These are phyloP conservation scores for Adansonia digitata DNA, from an alignment of 345 rosid genomes.

Conservation along the genomic window DNA sequence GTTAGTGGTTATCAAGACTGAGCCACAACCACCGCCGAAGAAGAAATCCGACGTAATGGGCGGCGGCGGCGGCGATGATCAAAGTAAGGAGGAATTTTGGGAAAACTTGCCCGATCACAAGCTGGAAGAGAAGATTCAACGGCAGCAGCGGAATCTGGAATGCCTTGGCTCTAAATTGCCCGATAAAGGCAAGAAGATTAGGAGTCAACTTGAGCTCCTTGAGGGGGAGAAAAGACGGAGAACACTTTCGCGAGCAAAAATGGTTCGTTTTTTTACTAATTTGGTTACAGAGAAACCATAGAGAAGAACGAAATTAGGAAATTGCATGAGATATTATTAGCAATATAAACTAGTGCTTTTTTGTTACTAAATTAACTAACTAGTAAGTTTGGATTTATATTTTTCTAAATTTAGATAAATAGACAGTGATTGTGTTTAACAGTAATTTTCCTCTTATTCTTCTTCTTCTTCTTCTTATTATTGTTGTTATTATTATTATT, in stretches of 20 bases:
- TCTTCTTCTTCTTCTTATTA: too few relatives aligned
- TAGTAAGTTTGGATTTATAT: not conserved
- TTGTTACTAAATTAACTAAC: not conserved
- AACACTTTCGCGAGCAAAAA: slow-evolving; percentile 15
- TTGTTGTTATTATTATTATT: too few relatives aligned
- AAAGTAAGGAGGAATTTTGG: slow-evolving; percentile 11
- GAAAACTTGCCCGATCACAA: slow-evolving; percentile 24
- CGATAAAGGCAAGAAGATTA: slow-evolving; percentile 55
- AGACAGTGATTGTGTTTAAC: not conserved
- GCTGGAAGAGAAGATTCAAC: slow-evolving; percentile 32
- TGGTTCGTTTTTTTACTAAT: slow-evolving; percentile 25
- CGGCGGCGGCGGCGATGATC: slow-evolving; percentile 22
- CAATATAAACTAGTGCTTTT: not conserved
- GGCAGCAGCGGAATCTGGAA: slow-evolving; percentile 12
- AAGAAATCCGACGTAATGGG: not conserved
- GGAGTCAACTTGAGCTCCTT: slow-evolving; percentile 22
- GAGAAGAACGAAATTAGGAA: not conserved
- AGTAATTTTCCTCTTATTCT: not conserved
- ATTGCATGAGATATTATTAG: not conserved
- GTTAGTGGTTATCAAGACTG: slow-evolving; percentile 21
- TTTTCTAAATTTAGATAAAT: not conserved
- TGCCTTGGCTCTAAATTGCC: slow-evolving; percentile 2
- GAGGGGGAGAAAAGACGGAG: slow-evolving; percentile 50
- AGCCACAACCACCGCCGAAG: not conserved
- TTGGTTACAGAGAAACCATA: not conserved